Percentiles rank a stretch among this genome's conserved stretches.
These are phyloP conservation scores for Pestalotiopsis sp. DNA, from an alignment of 2,329 filamentous ascomycete genomes.

Conservation along the genomic window DNA sequence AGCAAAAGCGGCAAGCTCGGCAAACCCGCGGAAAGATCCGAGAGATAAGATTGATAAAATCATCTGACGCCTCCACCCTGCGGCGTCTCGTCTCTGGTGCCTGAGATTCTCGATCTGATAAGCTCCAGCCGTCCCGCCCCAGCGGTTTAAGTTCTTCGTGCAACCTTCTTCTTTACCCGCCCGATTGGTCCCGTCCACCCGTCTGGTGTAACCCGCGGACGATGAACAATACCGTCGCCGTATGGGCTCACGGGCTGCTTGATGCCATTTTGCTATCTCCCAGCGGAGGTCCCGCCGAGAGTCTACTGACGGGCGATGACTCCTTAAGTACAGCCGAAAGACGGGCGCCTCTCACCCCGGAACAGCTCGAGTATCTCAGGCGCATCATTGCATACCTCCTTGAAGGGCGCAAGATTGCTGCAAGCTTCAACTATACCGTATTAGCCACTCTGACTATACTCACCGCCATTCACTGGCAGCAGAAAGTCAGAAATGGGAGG, in stretches of 20 bases:
- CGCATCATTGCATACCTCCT: conserved; percentile 34
- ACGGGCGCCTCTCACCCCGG: conserved; percentile 29
- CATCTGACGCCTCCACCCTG: conserved; percentile 2
- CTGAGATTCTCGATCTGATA: conserved; percentile 7
- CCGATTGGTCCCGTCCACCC: background rate
- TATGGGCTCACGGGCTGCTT: conserved; percentile 2
- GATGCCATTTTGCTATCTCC: background rate
- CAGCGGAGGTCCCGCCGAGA: background rate
- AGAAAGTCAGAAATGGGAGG: conserved; percentile 2
- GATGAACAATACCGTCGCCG: conserved; percentile 4
- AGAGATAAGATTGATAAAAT: conserved; percentile 15
- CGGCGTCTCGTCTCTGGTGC: conserved; percentile 2
- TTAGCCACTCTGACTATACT: conserved; percentile 31
- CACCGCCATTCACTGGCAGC: conserved; percentile 28
- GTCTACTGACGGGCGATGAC: background rate
- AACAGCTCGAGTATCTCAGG: conserved; percentile 36
- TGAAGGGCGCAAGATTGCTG: conserved; percentile 34
- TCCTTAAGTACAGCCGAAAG: background rate
- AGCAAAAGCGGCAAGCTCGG: background rate
- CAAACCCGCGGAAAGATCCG: conserved; percentile 11
- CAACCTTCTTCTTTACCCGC: background rate
- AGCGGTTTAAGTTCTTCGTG: conserved; percentile 1
- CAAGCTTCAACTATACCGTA: conserved; percentile 38
- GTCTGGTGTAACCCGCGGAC: background rate
- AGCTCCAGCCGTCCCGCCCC: background rate